Evolutionary conservation across 441 rosid species (phyloP).

Genomic region (Cnidoscolus chayamansa): DNA sequence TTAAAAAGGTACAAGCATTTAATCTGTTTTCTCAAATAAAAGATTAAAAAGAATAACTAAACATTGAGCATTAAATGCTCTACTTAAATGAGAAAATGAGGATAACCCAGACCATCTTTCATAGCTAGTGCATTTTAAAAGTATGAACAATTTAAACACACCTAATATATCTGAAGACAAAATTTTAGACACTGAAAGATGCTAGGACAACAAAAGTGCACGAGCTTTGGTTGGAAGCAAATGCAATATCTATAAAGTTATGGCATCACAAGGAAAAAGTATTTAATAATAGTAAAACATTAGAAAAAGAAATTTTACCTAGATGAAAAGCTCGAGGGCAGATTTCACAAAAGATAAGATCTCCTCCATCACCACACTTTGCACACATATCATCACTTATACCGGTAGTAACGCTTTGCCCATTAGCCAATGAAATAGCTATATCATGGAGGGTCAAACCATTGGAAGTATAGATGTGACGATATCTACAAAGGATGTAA

Average conservation of each 20-base stretch:
- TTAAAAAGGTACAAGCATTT: not conserved
- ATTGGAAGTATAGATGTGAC: constrained; percentile 78
- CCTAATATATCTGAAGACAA: not conserved
- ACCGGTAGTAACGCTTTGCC: constrained; percentile 61
- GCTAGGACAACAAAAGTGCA: not conserved
- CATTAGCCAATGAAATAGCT: constrained; percentile 74
- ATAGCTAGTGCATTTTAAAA: not conserved
- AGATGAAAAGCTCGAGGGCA: constrained; percentile 90
- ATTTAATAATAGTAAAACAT: constrained; percentile 3
- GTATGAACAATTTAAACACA: not conserved
- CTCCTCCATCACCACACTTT: constrained; percentile 81
- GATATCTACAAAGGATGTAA: constrained; percentile 53
- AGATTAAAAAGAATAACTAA: not conserved
- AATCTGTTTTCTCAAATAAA: not conserved
- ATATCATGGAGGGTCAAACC: constrained; percentile 91
- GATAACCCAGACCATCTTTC: not conserved
- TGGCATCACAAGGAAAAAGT: not conserved
- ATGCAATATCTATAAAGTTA: not conserved
- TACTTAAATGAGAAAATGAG: not conserved
- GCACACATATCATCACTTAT: constrained; percentile 85
- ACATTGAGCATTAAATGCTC: no score
- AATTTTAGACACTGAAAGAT: not conserved
- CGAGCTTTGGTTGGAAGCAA: not conserved
- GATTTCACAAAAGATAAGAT: constrained; percentile 59
- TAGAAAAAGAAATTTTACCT: constrained; percentile 36